Percentiles rank a stretch among this genome's conserved stretches.
These are phyloP conservation scores for Podila minutissima DNA, from an alignment of 192 early-diverging fungal genomes.

Conservation along the genomic window DNA sequence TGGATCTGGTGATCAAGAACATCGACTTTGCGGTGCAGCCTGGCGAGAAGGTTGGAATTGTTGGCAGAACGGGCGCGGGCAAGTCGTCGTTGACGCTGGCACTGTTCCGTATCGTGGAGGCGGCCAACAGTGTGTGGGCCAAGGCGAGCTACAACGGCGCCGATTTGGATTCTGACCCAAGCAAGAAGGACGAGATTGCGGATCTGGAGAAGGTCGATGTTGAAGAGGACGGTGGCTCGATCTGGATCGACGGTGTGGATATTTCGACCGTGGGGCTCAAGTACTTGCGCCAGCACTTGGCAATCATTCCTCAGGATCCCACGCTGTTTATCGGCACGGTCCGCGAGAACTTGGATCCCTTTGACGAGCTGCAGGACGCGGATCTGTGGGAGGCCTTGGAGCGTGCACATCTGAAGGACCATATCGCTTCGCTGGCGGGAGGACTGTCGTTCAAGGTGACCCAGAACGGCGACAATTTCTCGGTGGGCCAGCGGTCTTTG, in stretches of 20 bases:
- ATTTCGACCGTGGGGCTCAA: slow-evolving; percentile 73
- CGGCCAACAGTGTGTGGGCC: slow-evolving; percentile 58
- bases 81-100: slow-evolving; percentile 64
- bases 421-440: slow-evolving; percentile 67
- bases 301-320: slow-evolving; percentile 93
- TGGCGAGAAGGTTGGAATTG: slow-evolving; percentile 82
- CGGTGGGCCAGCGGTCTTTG: slow-evolving; percentile 80
- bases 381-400: slow-evolving; percentile 78
- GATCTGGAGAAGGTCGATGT: slow-evolving; percentile 16
- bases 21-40: slow-evolving; percentile 36
- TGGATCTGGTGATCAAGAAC: slow-evolving; percentile 82
- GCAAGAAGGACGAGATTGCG: slow-evolving; percentile 9
- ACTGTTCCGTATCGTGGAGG: slow-evolving; percentile 60
- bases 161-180: slow-evolving; percentile 20
- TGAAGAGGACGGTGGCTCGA: slow-evolving; percentile 60
- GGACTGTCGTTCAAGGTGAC: slow-evolving; percentile 77
- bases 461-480: slow-evolving; percentile 86
- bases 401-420: slow-evolving; percentile 71
- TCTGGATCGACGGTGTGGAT: slow-evolving; percentile 80
- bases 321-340: slow-evolving; percentile 75
- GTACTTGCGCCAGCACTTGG: slow-evolving; percentile 76
- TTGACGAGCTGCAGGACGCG: slow-evolving; percentile 55
- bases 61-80: slow-evolving; percentile 62
- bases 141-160: slow-evolving; percentile 25
- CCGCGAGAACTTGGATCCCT: slow-evolving; percentile 68